A percentile compares a stretch with the other conserved stretches of the same genome.
Evolutionary conservation across 148 eudicot species (phyloP).

Genomic region (Suaeda aralocaspica): DNA sequence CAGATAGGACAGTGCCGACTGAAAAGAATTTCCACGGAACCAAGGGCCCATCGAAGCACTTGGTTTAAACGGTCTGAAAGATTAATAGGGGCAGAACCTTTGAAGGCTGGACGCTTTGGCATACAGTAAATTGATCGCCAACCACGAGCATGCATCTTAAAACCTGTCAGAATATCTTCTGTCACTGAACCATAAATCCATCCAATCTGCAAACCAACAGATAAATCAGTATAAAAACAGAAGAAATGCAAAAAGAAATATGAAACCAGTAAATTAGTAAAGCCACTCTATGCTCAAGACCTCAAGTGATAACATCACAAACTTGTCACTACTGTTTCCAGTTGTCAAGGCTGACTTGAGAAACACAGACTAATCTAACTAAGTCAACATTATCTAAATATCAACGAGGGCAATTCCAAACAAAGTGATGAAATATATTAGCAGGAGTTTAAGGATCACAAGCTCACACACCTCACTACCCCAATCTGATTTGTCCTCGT

Average conservation of each 20-base stretch:
- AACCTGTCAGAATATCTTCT: slow-evolving; percentile 90
- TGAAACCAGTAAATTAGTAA: not conserved
- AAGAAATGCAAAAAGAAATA: not conserved
- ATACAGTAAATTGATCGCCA: slow-evolving; percentile 87
- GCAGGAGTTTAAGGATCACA: not conserved
- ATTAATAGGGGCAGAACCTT: slow-evolving; percentile 66
- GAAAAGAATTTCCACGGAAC: slow-evolving; percentile 77
- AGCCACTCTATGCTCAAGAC: not conserved
- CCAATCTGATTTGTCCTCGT: slow-evolving; percentile 80
- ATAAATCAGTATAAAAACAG: not conserved
- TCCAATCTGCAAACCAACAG: slow-evolving; percentile 54
- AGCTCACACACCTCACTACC: slow-evolving; percentile 56
- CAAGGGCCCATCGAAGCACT: slow-evolving; percentile 89
- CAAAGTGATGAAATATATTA: not conserved
- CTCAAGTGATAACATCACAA: not conserved
- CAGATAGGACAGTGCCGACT: slow-evolving; percentile 84
- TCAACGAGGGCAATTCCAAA: not conserved
- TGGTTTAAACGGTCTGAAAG: slow-evolving; percentile 85
- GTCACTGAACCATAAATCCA: slow-evolving; percentile 78
- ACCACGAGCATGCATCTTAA: slow-evolving; percentile 90
- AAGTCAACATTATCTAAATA: not conserved
- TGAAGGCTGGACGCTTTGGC: slow-evolving; percentile 76
- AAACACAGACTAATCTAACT: not conserved
- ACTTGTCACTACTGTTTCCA: not conserved
- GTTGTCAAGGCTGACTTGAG: not conserved